A percentile compares a stretch with the other conserved stretches of the same genome.
These are phyloP conservation scores for Phialocephala subalpina DNA, from an alignment of 2,329 filamentous ascomycete genomes.

Conservation along the genomic window DNA sequence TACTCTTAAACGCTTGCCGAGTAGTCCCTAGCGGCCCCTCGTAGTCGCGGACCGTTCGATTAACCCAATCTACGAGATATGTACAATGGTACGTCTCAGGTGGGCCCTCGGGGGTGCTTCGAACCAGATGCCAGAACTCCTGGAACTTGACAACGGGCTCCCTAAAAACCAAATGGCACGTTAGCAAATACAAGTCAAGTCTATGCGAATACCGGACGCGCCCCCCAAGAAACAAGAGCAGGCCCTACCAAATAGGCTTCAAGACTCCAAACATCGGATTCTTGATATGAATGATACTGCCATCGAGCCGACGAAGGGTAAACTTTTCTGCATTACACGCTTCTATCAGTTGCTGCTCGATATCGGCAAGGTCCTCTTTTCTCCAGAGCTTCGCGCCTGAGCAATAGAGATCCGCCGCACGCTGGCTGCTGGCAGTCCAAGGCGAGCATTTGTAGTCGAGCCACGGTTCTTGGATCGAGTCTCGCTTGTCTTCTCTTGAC, in stretches of 20 bases:
- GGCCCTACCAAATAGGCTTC: slow-evolving; percentile 38
- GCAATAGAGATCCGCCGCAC: slow-evolving; percentile 33
- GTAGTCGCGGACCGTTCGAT: slow-evolving; percentile 32
- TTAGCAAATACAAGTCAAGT: too few species aligned
- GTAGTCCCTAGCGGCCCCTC: slow-evolving; percentile 26
- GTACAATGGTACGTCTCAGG: slow-evolving; percentile 40
- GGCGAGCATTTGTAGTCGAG: slow-evolving; percentile 28
- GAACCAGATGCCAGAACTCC: slow-evolving; percentile 38
- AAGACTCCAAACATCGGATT: slow-evolving; percentile 36
- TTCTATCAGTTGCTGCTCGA: slow-evolving; percentile 38
- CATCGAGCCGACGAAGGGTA: slow-evolving; percentile 39
- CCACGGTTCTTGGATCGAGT: not conserved
- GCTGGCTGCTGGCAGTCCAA: slow-evolving; percentile 31
- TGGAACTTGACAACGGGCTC: slow-evolving; percentile 37
- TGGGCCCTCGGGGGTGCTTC: slow-evolving; percentile 29
- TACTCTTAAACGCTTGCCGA: slow-evolving; percentile 32
- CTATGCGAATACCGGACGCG: too few species aligned
- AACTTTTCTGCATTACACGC: slow-evolving; percentile 35
- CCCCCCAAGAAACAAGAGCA: not conserved
- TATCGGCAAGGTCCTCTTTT: slow-evolving; percentile 32
- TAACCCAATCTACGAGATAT: slow-evolving; percentile 41
- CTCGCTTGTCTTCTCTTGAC: too few species aligned
- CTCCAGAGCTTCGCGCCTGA: slow-evolving; percentile 36
- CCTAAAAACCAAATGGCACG: slow-evolving; percentile 28
- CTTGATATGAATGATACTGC: slow-evolving; percentile 34